Conservation (phyloP, 495 filamentous ascomycete genomes). For the Tuber borchii region DNA sequence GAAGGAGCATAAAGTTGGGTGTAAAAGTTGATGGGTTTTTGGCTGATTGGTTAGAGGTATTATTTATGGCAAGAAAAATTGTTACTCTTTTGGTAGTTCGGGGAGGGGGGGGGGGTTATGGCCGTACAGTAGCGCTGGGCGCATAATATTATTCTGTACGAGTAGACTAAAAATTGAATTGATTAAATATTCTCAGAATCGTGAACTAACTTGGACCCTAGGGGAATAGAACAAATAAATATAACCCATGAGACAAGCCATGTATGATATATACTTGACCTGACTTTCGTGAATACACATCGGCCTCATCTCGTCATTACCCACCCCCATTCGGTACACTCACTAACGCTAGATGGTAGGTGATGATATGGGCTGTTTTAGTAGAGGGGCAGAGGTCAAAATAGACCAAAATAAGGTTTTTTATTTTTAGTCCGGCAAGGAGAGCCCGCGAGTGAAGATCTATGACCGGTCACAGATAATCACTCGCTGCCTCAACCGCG, state of each 20-base stretch:
- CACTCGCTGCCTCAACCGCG: background rate
- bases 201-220: background rate
- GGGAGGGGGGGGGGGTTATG: background rate
- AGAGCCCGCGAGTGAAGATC: background rate
- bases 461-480: background rate
- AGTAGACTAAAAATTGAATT: background rate
- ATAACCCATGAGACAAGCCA: background rate
- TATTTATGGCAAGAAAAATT: background rate
- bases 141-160: background rate
- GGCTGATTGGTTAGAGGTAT: background rate
- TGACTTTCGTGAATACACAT: background rate
- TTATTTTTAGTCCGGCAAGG: too few species aligned
- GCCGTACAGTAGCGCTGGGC: background rate
- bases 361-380: background rate
- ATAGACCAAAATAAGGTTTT: background rate
- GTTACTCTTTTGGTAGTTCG: background rate
- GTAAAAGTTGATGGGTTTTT: slow-evolving; percentile 36
- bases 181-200: background rate
- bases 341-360: background rate
- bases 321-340: background rate
- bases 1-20: slow-evolving; percentile 51
- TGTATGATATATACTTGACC: background rate
- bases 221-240: background rate
- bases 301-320: background rate
- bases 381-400: background rate